Base-by-base conservation (phyloP, 495 filamentous ascomycete species). In the Choiromyces venosus region DNA sequence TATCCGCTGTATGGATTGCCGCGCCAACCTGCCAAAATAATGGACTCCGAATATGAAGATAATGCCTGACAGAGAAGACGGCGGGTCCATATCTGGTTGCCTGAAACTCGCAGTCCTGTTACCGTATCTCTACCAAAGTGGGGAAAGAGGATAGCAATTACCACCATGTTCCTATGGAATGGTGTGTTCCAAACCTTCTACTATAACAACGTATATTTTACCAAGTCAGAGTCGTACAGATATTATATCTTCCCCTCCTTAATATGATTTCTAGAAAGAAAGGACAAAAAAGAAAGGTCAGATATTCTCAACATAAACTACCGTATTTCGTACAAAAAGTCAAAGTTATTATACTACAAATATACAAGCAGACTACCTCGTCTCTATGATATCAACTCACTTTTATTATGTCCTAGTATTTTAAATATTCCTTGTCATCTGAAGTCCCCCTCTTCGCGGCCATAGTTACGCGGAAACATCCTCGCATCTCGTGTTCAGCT, bases 401-500 rank as follows among this genome's bases (percentile, higher is more conserved):
- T 33, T 61, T 33, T 56, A 29, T 56, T 12, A 29, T 12, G n/a
- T 12, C 52, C 12, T 12, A 29, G 52, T 25, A 29, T 29, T 52
- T 36, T 25, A 61, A 37, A 64, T 72, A 65, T 52, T 67, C 56
- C 69, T 37, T 76, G 73, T 73, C 75, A 72, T 77, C 75, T 67
- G 66, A 77, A 77, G 69, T 70, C 70, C 72, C 65, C 56, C 36
- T 72, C 71, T 38, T 76, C 66, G 25, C 52, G 52, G 12, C 52
- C 52, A 33, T 1, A 33, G 12, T 44, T 72, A 69, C 74, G 66
- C 40, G 66, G 74, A 70, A 68, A 64, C 66, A 40, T 68, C 74
- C 69, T 76, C 67, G 42, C 44, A 65, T 25, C 66, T 71, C 69
- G 74, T 73, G 75, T 70, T 77, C 75, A 77, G 74, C 74, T 77